These are phyloP conservation scores for Trichoderma breve DNA, from an alignment of 2,329 filamentous ascomycete species.

Conservation along the genomic window DNA sequence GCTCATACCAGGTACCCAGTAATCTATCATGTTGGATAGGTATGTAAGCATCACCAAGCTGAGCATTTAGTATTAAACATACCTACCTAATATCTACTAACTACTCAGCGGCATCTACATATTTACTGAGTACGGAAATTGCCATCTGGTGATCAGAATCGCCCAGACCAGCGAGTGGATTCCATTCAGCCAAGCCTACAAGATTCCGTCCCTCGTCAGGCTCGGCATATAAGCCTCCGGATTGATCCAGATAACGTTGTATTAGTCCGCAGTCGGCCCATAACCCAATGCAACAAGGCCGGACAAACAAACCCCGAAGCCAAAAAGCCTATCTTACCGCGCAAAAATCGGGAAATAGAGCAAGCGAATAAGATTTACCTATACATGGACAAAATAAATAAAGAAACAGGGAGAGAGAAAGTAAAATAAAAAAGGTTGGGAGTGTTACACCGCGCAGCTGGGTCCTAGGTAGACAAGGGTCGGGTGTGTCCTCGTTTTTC, in stretches of 20 bases:
- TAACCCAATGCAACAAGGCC: background rate
- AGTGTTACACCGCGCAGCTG: conserved; percentile 6
- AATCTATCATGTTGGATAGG: no score
- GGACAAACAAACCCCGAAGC: background rate
- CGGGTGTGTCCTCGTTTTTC: background rate
- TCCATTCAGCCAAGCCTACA: background rate
- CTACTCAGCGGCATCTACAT: no score
- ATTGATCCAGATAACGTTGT: background rate
- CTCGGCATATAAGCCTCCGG: background rate
- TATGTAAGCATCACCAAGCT: background rate
- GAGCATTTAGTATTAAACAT: background rate
- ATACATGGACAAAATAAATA: background rate
- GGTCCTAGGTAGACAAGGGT: background rate
- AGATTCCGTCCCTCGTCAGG: background rate
- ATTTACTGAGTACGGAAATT: background rate
- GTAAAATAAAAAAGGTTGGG: background rate
- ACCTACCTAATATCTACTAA: background rate
- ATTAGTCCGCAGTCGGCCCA: background rate
- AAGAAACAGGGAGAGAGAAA: background rate
- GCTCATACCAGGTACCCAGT: no score
- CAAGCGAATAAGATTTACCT: background rate
- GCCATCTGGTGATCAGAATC: background rate
- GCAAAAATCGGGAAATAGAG: background rate
- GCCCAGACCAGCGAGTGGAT: background rate
- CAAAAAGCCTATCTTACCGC: background rate